Evolutionary conservation across 192 early-diverging fungal species (phyloP).

Genomic region (Mortierella hygrophila): DNA sequence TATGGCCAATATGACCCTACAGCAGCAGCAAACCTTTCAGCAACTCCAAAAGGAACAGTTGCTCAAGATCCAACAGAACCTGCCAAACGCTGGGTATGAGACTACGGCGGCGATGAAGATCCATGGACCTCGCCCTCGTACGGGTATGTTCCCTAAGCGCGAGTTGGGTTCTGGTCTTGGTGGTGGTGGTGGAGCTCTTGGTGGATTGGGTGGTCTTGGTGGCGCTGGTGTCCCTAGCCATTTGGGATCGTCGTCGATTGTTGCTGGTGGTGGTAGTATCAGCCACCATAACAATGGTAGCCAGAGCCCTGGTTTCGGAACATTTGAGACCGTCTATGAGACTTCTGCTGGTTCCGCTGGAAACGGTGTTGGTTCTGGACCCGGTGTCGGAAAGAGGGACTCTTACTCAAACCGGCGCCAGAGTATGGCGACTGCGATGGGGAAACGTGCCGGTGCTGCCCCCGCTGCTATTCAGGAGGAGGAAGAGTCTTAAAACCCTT

Average conservation of each 20-base stretch:
- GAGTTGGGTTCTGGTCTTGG: constrained; percentile 38
- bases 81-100: constrained; percentile 50
- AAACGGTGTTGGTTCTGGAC: background rate
- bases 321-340: background rate
- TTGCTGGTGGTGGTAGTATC: background rate
- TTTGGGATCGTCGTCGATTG: background rate
- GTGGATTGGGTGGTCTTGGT: constrained; percentile 31
- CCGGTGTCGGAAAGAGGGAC: constrained; percentile 28
- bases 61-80: constrained; percentile 43
- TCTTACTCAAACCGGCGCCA: constrained; percentile 52
- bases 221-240: background rate
- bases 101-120: constrained; percentile 53
- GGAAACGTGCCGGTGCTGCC: constrained; percentile 34
- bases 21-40: constrained; percentile 52
- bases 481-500: constrained; percentile 27
- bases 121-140: constrained; percentile 28
- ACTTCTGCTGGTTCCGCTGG: background rate
- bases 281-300: constrained; percentile 2
- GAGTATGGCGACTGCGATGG: constrained; percentile 52
- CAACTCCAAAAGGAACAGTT: constrained; percentile 45
- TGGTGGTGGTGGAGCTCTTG: constrained; percentile 17
- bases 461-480: constrained; percentile 56
- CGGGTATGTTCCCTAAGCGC: constrained; percentile 38
- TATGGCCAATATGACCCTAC: constrained; percentile 51
- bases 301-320: constrained; percentile 19